These are phyloP conservation scores for Martiniozyma abietophila DNA, from an alignment of 805 yeast species.

Conservation along the genomic window DNA sequence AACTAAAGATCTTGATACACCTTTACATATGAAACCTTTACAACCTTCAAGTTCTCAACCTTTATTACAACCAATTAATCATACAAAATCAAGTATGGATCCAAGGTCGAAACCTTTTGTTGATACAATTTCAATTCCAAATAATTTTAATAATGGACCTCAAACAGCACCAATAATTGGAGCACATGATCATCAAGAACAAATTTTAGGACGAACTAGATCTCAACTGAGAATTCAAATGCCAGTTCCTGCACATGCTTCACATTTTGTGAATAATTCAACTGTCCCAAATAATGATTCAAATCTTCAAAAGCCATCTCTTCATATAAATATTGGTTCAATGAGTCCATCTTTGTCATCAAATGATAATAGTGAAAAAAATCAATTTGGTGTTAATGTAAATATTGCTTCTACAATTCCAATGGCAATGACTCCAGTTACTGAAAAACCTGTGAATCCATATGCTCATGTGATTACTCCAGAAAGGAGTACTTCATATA, in stretches of 20 bases:
- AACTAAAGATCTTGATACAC: slow-evolving; percentile 20
- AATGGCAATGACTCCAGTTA: slow-evolving; percentile 71
- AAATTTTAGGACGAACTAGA: too few relatives aligned
- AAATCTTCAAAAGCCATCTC: not conserved
- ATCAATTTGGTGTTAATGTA: slow-evolving; percentile 40
- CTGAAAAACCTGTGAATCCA: slow-evolving; percentile 42
- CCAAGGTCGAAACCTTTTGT: slow-evolving; percentile 3
- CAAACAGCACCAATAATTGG: slow-evolving; percentile 26
- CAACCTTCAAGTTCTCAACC: slow-evolving; percentile 33
- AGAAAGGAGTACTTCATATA: slow-evolving; percentile 4
- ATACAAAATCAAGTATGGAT: too few relatives aligned
- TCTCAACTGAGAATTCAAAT: slow-evolving; percentile 59
- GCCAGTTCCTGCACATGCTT: slow-evolving; percentile 54
- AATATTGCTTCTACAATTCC: slow-evolving; percentile 59
- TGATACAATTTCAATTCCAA: not conserved
- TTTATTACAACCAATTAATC: slow-evolving; percentile 47
- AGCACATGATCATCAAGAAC: too few relatives aligned
- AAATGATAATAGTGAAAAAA: slow-evolving; percentile 15
- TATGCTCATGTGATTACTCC: slow-evolving; percentile 7
- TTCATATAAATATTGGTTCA: slow-evolving; percentile 6
- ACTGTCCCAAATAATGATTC: slow-evolving; percentile 23
- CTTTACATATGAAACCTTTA: slow-evolving; percentile 43
- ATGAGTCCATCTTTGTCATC: not conserved
- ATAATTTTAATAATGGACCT: slow-evolving; percentile 18
- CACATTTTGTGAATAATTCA: not conserved